These are phyloP conservation scores for Puccinia novopanici DNA, from an alignment of 1,284 basidiomycete genomes.

Conservation along the genomic window DNA sequence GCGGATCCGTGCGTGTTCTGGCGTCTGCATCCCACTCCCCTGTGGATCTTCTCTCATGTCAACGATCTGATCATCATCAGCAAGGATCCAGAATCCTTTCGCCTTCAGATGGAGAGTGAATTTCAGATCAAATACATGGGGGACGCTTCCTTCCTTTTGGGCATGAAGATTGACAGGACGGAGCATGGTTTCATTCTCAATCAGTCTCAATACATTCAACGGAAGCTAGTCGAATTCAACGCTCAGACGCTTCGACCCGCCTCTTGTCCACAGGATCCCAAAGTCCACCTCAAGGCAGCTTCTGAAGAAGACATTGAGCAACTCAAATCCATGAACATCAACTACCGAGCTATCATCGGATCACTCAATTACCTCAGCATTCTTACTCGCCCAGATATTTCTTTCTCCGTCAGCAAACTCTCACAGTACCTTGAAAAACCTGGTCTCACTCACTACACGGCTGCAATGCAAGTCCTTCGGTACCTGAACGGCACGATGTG, in stretches of 20 bases:
- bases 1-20: background rate
- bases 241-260: background rate
- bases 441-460: background rate
- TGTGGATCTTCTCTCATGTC: background rate
- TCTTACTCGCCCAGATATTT: background rate
- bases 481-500: background rate
- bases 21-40: background rate
- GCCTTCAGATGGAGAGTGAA: background rate
- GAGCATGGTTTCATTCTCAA: background rate
- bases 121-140: background rate
- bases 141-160: background rate
- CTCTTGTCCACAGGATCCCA: background rate
- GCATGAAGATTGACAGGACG: background rate
- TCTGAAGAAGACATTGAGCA: background rate
- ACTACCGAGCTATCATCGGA: background rate
- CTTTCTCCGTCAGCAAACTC: background rate
- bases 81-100: background rate
- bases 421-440: background rate
- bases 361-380: background rate
- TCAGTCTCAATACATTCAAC: background rate
- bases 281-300: background rate
- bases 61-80: background rate
- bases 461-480: background rate
- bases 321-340: background rate
- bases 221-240: background rate